phyloP scores from a whole-genome alignment of 352 stramenopile genomes.

The Phytophthora tubulina region DNA sequence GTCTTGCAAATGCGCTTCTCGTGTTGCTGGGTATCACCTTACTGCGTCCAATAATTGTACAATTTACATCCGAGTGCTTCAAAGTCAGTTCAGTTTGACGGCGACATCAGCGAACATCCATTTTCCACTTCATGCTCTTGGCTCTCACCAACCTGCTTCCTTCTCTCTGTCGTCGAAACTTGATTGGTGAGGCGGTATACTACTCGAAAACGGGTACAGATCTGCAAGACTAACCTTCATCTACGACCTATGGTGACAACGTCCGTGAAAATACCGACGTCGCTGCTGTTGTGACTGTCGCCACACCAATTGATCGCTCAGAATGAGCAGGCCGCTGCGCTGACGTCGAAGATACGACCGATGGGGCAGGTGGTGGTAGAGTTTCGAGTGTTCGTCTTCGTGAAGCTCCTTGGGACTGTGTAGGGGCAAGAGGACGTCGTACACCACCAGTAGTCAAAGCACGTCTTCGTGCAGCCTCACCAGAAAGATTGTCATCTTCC shows the following conservation, averaged over 20 bases:
- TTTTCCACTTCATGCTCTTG: constrained; percentile 24
- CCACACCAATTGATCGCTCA: constrained; percentile 33
- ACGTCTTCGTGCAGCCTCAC: constrained; percentile 31
- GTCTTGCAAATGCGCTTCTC: constrained; percentile 22
- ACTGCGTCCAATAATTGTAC: background rate
- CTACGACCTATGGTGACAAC: constrained; percentile 24
- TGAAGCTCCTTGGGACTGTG: constrained; percentile 11
- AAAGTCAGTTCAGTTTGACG: constrained; percentile 1
- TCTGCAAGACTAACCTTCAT: constrained; percentile 26
- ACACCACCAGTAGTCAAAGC: constrained; percentile 30
- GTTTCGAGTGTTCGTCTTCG: constrained; percentile 33
- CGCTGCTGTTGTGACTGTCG: constrained; percentile 31
- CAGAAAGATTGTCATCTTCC: constrained; percentile 26
- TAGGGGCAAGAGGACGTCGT: constrained; percentile 12
- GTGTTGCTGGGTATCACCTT: background rate
- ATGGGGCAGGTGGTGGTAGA: constrained; percentile 19
- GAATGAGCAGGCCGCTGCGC: constrained; percentile 26
- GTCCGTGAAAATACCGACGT: constrained; percentile 30
- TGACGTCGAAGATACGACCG: constrained; percentile 41
- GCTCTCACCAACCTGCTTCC: constrained; percentile 25
- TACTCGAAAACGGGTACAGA: constrained; percentile 29
- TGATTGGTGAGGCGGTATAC: constrained; percentile 16
- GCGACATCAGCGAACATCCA: constrained; percentile 25
- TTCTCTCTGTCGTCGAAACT: constrained; percentile 25
- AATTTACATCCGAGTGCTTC: background rate